Conservation (phyloP, 768 basidiomycete species). For the Dacryopinax primogenitus region DNA sequence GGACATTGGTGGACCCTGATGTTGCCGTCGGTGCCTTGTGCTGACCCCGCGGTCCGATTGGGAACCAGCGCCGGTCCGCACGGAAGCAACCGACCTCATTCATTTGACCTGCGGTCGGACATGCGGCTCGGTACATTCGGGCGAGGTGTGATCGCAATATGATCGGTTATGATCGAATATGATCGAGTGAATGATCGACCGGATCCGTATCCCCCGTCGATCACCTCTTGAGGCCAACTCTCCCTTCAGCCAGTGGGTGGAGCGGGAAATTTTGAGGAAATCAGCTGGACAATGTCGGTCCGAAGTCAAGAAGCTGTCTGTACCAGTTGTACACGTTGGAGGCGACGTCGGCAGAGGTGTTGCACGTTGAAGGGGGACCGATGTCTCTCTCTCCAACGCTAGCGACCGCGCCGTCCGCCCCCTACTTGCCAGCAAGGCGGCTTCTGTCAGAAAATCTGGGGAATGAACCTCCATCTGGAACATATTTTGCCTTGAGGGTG, state of each 20-base stretch:
- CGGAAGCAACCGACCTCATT: constrained; percentile 2
- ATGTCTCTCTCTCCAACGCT: not conserved
- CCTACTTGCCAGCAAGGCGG: not conserved
- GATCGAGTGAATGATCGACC: not conserved
- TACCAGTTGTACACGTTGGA: not conserved
- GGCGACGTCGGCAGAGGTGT: not conserved
- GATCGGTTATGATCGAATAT: not conserved
- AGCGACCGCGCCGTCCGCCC: not conserved
- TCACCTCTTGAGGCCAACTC: not conserved
- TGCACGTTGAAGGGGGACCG: not conserved
- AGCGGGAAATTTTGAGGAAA: not conserved
- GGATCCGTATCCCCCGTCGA: not conserved
- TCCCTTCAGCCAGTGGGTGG: not conserved
- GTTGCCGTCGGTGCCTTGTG: not conserved
- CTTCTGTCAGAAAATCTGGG: not conserved
- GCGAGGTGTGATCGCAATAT: not conserved
- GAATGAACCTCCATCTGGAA: not conserved
- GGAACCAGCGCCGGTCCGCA: constrained; percentile 1
- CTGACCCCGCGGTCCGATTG: constrained; percentile 5
- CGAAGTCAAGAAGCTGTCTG: not conserved
- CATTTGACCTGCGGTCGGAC: not conserved
- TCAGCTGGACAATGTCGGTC: not conserved
- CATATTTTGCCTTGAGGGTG: not conserved
- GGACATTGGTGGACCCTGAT: constrained; percentile 3
- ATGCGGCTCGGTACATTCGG: constrained; percentile 6